A percentile compares a stretch with the other conserved stretches of the same genome.
phyloP scores from a whole-genome alignment of 768 basidiomycete genomes.

The Pholiota conissans region DNA sequence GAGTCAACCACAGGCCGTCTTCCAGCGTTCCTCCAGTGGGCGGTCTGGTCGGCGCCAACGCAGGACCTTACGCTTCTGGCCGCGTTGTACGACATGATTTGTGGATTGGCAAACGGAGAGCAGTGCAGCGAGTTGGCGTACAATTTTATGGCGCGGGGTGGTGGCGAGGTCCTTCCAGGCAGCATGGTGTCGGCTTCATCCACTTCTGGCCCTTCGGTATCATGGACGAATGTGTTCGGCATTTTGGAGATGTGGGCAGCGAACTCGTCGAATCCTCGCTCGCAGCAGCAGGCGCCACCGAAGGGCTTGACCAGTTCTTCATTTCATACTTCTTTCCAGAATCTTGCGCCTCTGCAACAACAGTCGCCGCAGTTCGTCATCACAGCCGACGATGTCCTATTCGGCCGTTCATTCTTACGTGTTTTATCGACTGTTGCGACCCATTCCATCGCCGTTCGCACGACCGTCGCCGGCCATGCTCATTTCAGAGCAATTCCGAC shows the following conservation, averaged over 20 bases:
- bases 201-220: slow-evolving; percentile 56
- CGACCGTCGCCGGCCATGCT: slow-evolving; percentile 72
- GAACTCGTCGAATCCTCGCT: slow-evolving; percentile 46
- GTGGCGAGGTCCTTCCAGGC: slow-evolving; percentile 65
- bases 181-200: slow-evolving; percentile 54
- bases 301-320: slow-evolving; percentile 27
- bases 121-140: slow-evolving; percentile 85
- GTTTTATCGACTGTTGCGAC: slow-evolving; percentile 76
- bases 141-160: slow-evolving; percentile 84
- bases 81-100: slow-evolving; percentile 87
- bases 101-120: slow-evolving; percentile 79
- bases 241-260: slow-evolving; percentile 75
- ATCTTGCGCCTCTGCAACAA: slow-evolving; percentile 37
- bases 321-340: slow-evolving; percentile 32
- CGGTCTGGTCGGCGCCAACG: slow-evolving; percentile 79
- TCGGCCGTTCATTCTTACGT: slow-evolving; percentile 80
- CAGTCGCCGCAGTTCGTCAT: slow-evolving; percentile 50
- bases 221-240: slow-evolving; percentile 78
- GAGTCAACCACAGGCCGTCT: slow-evolving; percentile 53
- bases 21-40: slow-evolving; percentile 82
- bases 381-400: slow-evolving; percentile 69
- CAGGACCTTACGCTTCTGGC: slow-evolving; percentile 73
- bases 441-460: slow-evolving; percentile 75
- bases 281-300: slow-evolving; percentile 43
- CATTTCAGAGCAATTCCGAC: slow-evolving; percentile 84